Conservation (phyloP, 148 eudicot genomes). For the Rhododendron molle region DNA sequence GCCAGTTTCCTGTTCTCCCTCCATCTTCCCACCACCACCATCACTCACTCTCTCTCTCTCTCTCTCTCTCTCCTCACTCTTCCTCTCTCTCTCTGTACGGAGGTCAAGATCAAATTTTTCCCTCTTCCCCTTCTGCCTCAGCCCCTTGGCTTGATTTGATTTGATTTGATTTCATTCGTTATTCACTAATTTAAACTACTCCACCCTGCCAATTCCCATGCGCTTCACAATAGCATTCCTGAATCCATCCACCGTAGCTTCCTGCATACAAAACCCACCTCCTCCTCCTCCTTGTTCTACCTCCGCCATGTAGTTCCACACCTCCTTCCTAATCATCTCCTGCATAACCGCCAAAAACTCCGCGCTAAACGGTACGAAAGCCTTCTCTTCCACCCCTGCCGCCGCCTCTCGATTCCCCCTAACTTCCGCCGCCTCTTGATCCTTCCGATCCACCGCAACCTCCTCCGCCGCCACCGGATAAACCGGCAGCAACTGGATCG, state of each 20-base stretch:
- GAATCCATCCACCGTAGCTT: constrained; percentile 37
- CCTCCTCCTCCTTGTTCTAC: constrained; percentile 17
- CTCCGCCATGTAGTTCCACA: constrained; percentile 71
- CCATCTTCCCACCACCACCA: not conserved
- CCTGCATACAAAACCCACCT: constrained; percentile 34
- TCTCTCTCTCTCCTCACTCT: not conserved
- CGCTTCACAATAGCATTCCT: constrained; percentile 50
- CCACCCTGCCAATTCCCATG: constrained; percentile 56
- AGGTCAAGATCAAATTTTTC: constrained; percentile 5
- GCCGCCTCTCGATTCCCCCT: not conserved
- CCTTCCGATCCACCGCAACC: not conserved
- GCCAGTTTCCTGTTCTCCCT: not conserved
- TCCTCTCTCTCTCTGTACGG: constrained; percentile 21
- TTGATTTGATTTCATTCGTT: not conserved
- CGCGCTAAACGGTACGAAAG: constrained; percentile 32
- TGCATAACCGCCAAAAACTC: constrained; percentile 78
- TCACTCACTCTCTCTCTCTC: no score
- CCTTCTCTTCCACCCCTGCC: constrained; percentile 8
- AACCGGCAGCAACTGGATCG: constrained; percentile 16
- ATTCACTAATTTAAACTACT: constrained; percentile 15
- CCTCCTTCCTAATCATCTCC: constrained; percentile 79
- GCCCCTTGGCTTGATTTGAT: not conserved
- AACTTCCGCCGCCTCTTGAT: not conserved
- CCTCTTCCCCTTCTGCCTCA: not conserved
- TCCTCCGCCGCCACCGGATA: not conserved